Evolutionary conservation across 2,329 filamentous ascomycete species (phyloP).

Genomic region (Cladorrhinum sp.): DNA sequence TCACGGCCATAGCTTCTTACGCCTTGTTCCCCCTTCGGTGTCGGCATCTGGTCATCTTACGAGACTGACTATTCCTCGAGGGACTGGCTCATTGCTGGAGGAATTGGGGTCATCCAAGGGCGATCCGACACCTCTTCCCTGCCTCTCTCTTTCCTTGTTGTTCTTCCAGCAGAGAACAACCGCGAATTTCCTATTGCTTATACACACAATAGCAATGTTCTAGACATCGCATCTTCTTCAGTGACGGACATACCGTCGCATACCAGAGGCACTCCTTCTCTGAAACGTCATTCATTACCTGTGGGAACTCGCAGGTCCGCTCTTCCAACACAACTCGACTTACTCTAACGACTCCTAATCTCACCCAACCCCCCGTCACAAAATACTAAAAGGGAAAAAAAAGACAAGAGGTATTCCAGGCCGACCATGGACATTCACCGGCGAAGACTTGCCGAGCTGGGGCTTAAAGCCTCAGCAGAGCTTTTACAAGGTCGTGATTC

Average conservation of each 20-base stretch:
- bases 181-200: slow-evolving; percentile 9
- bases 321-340: neutral
- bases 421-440: slow-evolving; percentile 33
- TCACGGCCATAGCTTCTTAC: neutral
- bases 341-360: neutral
- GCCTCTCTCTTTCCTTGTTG: neutral
- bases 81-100: neutral
- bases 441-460: slow-evolving; percentile 31
- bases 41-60: neutral
- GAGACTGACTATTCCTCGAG: slow-evolving; percentile 1
- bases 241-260: slow-evolving; percentile 10
- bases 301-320: neutral
- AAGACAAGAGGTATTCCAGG: neutral
- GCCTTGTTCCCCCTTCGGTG: slow-evolving; percentile 6
- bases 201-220: slow-evolving; percentile 20
- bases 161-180: slow-evolving; percentile 8
- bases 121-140: neutral
- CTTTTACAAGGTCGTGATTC: slow-evolving; percentile 16
- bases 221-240: neutral
- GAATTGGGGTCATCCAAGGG: slow-evolving; percentile 1
- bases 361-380: neutral
- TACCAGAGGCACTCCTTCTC: neutral
- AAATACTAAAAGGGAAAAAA: neutral
- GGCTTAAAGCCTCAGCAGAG: slow-evolving; percentile 5
- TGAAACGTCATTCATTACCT: slow-evolving; percentile 1